These are phyloP conservation scores for Cytospora leucostoma DNA, from an alignment of 2,329 filamentous ascomycete species.

Conservation along the genomic window DNA sequence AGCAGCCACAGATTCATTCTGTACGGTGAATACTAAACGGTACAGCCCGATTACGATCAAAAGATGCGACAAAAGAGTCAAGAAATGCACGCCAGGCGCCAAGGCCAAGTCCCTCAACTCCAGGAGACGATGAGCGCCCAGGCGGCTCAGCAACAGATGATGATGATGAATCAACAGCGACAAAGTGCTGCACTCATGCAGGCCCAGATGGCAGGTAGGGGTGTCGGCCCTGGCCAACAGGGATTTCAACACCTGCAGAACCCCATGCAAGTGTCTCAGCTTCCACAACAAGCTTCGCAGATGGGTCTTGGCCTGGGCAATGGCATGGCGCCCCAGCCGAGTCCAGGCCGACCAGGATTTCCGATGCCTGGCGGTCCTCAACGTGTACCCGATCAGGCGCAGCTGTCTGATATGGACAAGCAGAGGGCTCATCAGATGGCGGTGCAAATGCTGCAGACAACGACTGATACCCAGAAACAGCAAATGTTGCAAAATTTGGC, in stretches of 20 bases:
- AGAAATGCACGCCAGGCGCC: conserved; percentile 54
- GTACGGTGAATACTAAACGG: conserved; percentile 29
- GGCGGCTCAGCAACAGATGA: conserved; percentile 27
- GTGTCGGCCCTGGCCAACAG: conserved; percentile 51
- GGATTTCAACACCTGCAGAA: conserved; percentile 61
- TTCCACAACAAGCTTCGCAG: conserved; percentile 48
- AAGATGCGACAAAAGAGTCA: conserved; percentile 47
- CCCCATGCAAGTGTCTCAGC: conserved; percentile 57
- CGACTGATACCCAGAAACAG: conserved; percentile 49
- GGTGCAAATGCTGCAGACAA: conserved; percentile 41
- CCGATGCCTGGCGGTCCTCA: conserved; percentile 41
- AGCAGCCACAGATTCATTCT: not conserved
- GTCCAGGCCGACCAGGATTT: conserved; percentile 44
- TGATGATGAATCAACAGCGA: conserved; percentile 31
- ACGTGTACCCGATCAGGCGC: conserved; percentile 41
- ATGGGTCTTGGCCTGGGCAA: conserved; percentile 46
- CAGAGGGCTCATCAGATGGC: conserved; percentile 49
- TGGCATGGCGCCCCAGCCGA: conserved; percentile 44
- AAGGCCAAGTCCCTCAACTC: conserved; percentile 51
- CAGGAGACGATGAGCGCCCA: conserved; percentile 50
- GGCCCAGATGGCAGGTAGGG: conserved; percentile 51
- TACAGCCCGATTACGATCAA: conserved; percentile 53
- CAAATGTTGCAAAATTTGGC: conserved; percentile 45
- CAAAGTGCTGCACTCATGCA: conserved; percentile 47
- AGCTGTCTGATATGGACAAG: conserved; percentile 47